A percentile compares a stretch with the other conserved stretches of the same genome.
phyloP scores from a whole-genome alignment of 352 stramenopile species.

The Phytopythium vexans region DNA sequence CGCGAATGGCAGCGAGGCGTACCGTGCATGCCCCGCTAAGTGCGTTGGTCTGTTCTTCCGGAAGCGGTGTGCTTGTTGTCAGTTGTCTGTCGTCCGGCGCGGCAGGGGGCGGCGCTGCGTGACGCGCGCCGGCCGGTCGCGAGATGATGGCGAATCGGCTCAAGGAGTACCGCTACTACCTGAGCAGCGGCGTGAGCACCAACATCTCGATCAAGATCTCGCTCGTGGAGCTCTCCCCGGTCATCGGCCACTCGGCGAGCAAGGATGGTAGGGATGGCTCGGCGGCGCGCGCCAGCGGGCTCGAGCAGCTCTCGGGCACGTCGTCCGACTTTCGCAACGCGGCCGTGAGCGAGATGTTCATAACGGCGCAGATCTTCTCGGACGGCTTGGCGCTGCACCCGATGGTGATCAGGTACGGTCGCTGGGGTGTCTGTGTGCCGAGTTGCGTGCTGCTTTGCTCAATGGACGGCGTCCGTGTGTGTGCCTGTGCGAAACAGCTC shows the following conservation, averaged over 20 bases:
- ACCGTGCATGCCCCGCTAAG: too few relatives aligned
- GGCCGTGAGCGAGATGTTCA: constrained; percentile 82
- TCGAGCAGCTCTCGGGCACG: constrained; percentile 60
- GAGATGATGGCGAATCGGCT: constrained; percentile 56
- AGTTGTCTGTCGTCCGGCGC: not conserved
- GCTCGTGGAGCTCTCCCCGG: constrained; percentile 63
- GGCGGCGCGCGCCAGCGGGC: constrained; percentile 29
- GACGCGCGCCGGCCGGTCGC: not conserved
- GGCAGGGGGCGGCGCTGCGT: not conserved
- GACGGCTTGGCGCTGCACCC: constrained; percentile 78
- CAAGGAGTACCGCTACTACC: constrained; percentile 89
- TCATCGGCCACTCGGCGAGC: constrained; percentile 17
- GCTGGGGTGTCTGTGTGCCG: constrained; percentile 1
- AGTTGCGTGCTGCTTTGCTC: not conserved
- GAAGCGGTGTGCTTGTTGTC: too few relatives aligned
- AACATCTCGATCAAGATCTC: constrained; percentile 82
- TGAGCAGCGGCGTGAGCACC: constrained; percentile 82
- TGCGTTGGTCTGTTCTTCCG: too few relatives aligned
- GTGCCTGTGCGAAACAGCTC: constrained; percentile 32
- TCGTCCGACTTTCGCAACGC: constrained; percentile 80
- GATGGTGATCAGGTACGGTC: constrained; percentile 67
- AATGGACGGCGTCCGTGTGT: constrained; percentile 1
- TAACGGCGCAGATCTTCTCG: constrained; percentile 87
- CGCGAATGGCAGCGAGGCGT: too few relatives aligned
- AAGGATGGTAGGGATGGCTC: not conserved